phyloP scores from a whole-genome alignment of 441 rosid species.

The Croton laevigatus region DNA sequence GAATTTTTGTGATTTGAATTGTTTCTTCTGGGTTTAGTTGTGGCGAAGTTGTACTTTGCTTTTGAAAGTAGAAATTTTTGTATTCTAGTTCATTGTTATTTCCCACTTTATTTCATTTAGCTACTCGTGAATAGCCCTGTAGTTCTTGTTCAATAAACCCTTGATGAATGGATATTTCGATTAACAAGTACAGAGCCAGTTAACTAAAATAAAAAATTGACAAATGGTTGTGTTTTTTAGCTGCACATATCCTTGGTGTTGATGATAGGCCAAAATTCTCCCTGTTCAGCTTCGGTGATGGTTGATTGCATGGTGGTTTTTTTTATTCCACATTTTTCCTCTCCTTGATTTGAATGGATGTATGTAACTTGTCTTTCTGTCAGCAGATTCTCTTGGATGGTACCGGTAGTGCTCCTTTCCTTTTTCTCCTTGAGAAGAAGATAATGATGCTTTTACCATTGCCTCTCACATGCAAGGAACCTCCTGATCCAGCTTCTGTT shows the following conservation, averaged over 20 bases:
- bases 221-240: background rate
- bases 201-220: background rate
- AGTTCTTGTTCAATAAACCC: background rate
- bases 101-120: background rate
- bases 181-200: background rate
- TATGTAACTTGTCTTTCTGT: constrained; percentile 7
- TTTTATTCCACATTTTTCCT: background rate
- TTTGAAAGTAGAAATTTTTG: background rate
- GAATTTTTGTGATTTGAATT: background rate
- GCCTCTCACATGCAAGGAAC: constrained; percentile 34
- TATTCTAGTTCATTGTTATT: background rate
- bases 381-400: constrained; percentile 43
- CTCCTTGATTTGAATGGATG: background rate
- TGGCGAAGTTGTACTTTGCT: background rate
- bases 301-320: background rate
- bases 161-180: background rate
- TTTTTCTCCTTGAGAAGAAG: constrained; percentile 53
- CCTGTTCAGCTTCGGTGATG: background rate
- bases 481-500: constrained; percentile 34
- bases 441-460: constrained; percentile 48
- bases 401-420: constrained; percentile 47
- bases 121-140: background rate
- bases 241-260: background rate
- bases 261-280: background rate
- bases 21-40: background rate